Conservation (phyloP, 2,329 filamentous ascomycete species). For the Apiospora phragmitis region DNA sequence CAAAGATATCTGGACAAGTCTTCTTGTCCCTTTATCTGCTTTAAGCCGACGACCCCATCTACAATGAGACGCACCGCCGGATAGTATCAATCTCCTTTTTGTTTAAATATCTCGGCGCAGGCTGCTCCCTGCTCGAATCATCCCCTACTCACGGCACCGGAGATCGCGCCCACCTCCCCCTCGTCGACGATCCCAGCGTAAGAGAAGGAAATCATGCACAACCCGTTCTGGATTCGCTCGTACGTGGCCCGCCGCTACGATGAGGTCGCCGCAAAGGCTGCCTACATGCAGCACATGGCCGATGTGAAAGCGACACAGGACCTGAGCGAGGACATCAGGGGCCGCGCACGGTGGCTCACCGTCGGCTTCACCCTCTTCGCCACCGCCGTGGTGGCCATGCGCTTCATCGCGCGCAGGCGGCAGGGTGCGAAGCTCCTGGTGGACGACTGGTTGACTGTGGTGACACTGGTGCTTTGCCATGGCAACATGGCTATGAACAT, state of each 20-base stretch:
- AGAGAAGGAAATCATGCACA: background rate
- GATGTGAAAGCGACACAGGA: constrained; percentile 7
- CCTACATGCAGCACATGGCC: background rate
- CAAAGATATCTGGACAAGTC: background rate
- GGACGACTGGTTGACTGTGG: constrained; percentile 12
- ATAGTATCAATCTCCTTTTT: background rate
- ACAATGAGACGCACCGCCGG: background rate
- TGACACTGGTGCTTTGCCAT: background rate
- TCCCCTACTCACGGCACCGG: background rate
- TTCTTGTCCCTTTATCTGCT: background rate
- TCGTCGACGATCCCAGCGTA: background rate
- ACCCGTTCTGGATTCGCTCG: constrained; percentile 4
- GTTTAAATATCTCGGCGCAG: background rate
- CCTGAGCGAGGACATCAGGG: background rate
- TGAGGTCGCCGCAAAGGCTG: constrained; percentile 1
- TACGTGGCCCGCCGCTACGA: constrained; percentile 9
- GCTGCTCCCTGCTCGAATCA: background rate
- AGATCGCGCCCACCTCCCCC: background rate
- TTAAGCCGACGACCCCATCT: background rate
- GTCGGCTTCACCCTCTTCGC: constrained; percentile 10
- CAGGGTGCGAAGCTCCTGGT: constrained; percentile 7
- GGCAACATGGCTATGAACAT: constrained; percentile 9
- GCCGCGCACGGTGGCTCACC: background rate
- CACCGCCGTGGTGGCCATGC: constrained; percentile 9
- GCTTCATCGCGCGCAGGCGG: constrained; percentile 4